Evolutionary conservation across 345 rosid species (phyloP), one percentile per base, ranked within the genome.

Genomic region (Salix arbutifolia): DNA sequence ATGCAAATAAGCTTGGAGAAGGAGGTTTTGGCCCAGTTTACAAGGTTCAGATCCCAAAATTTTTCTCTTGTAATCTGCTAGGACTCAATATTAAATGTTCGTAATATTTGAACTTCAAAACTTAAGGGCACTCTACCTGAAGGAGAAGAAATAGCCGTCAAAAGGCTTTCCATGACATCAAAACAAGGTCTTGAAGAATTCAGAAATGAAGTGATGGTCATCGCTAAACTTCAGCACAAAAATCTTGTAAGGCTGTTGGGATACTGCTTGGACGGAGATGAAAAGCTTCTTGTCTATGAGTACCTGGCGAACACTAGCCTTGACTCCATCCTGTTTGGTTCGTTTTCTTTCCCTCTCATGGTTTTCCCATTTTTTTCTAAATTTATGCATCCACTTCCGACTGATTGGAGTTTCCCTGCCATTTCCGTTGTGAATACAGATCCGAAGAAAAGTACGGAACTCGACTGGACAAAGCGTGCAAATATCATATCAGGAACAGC

Each of bases 1-100:
- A 40, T 64, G 77, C 14, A 8, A 89, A 89, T 52, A 89, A 86
- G 81, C 85, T 89, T 64, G 89, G 89, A 48, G 81, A 89, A 83
- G 88, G 92, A 2, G 90, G 92, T 25, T 87, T 87, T 48, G 92
- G 92, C 31, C 87, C 84, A 0, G 92, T 89, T 71, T 87, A 85
- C 75, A 81, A 78, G 88, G 90, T 87, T 31, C 69, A 74, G 28
- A 19, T 3, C 58, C 25, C 25, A 23, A 46, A 12, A 3, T 46
- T 14, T 4, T 1, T 13, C 17, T 46, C 18, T 14, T 46, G 50
- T 46, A 14, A 46, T 46, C 18, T 3, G 4, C 18, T 46, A 14
- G 50, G 0, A 12, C 1, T 46, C 50, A 13, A 46, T 14, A 46
- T 16, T 14, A 3, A 46, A 46, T 13, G 50, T 14, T 46, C 14